Evolutionary conservation across 2,329 filamentous ascomycete genomes (phyloP).

Genomic region (Scopulariopsis brevicaulis): DNA sequence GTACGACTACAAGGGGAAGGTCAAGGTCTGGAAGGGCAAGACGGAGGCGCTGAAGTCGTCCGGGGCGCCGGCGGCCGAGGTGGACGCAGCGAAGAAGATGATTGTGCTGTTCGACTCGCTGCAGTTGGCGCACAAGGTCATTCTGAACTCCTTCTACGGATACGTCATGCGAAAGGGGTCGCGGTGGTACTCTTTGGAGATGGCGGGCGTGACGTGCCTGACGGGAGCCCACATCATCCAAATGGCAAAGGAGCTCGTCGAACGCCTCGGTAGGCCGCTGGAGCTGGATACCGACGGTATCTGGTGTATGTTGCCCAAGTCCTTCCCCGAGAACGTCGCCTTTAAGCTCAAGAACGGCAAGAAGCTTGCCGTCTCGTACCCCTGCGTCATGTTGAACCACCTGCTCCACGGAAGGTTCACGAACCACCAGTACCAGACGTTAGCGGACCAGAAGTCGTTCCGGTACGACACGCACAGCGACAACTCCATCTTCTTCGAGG

Average conservation of each 20-base stretch:
- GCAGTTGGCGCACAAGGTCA: constrained; percentile 96
- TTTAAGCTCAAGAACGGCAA: constrained; percentile 95
- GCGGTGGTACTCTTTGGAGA: constrained; percentile 98
- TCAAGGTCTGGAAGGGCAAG: constrained; percentile 98
- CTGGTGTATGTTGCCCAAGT: constrained; percentile 96
- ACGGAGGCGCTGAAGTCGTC: constrained; percentile 75
- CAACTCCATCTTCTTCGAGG: constrained; percentile 99
- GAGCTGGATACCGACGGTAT: constrained; percentile 98
- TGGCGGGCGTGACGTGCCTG: constrained; percentile 96
- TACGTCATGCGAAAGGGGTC: constrained; percentile 99
- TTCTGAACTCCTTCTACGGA: constrained; percentile 97
- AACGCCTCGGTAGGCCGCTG: constrained; percentile 81
- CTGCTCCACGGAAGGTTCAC: constrained; percentile 91
- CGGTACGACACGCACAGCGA: constrained; percentile 96
- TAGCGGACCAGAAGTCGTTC: constrained; percentile 68
- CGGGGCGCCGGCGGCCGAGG: constrained; percentile 62
- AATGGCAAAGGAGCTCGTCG: constrained; percentile 84
- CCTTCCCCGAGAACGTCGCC: constrained; percentile 90
- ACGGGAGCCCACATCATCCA: constrained; percentile 96
- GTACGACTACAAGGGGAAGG: constrained; percentile 97
- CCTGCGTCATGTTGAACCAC: constrained; percentile 98
- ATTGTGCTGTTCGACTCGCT: constrained; percentile 91
- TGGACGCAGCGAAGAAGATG: constrained; percentile 98
- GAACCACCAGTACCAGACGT: constrained; percentile 92
- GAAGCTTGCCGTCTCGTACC: constrained; percentile 93